Conservation (phyloP, 192 early-diverging fungal genomes). For the Umbelopsis ramanniana region DNA sequence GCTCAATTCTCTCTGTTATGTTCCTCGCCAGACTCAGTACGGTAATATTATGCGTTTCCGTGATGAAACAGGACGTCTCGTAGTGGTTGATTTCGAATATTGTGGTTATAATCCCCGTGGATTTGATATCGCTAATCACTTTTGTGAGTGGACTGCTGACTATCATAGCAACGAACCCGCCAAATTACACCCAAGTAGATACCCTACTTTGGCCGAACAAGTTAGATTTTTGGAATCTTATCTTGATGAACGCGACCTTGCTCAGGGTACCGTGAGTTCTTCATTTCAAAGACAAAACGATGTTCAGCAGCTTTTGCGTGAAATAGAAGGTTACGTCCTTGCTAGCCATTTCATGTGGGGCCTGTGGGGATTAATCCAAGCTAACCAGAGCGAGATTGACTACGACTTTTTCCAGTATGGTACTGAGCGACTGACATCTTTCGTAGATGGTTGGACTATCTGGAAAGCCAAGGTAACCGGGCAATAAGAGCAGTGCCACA, state of each 20-base stretch:
- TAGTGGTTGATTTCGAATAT: conserved; percentile 85
- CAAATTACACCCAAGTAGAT: conserved; percentile 45
- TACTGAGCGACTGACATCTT: conserved; percentile 54
- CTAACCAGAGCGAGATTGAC: conserved; percentile 73
- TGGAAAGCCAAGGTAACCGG: conserved; percentile 16
- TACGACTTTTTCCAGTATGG: conserved; percentile 79
- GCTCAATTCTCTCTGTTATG: background rate
- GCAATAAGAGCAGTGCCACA: background rate
- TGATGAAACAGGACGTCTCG: conserved; percentile 60
- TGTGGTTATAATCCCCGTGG: conserved; percentile 79
- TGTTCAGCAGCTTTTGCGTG: conserved; percentile 40
- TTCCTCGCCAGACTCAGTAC: conserved; percentile 67
- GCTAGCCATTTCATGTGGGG: conserved; percentile 76
- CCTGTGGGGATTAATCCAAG: conserved; percentile 81
- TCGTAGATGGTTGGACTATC: conserved; percentile 35
- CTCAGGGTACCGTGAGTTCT: background rate
- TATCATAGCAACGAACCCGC: conserved; percentile 64
- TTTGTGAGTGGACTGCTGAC: conserved; percentile 85
- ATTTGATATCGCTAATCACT: conserved; percentile 84
- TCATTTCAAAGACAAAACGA: conserved; percentile 23
- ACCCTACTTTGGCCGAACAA: conserved; percentile 66
- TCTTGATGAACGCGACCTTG: conserved; percentile 31
- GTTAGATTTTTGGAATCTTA: conserved; percentile 68
- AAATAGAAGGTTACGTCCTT: conserved; percentile 50
- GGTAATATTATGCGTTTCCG: conserved; percentile 81